Evolutionary conservation across 345 rosid species (phyloP), one percentile per base, ranked within the genome.

Genomic region (Anastatica hierochuntica): DNA sequence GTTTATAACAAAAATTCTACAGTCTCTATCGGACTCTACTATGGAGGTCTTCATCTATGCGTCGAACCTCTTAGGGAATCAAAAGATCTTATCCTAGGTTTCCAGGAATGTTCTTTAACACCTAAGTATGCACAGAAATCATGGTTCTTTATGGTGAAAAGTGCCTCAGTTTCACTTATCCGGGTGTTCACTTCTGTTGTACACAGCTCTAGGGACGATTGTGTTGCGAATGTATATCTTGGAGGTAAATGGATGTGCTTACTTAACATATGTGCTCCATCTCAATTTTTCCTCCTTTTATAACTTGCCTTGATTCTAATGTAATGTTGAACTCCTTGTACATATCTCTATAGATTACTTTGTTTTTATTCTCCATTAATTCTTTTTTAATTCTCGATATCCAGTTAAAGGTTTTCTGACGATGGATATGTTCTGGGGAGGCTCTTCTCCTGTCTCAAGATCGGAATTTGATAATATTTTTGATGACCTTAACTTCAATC

Each of bases 361-460:
- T 62, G 36, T 63, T 40, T 8, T 17, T 10, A 38, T 36, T 21
- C 29, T 18, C 27, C n/a, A n/a, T n/a, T n/a, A n/a, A 8, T 43
- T 41, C 18, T 17, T 43, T 23, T 35, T 16, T 30, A n/a, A n/a
- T 43, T 40, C 6, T 53, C 58, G 36, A 58, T 60, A n/a, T 73
- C 70, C 80, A 90, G 98, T 84, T 58, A 88, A 79, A 72, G 96
- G 96, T 35, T 71, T 90, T 76, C 77, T 79, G 79, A 75, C 66
- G 54, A 69, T 90, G 73, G 79, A 81, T 58, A 78, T 74, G 62
- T 75, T 79, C 53, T 54, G 73, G 50, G 94, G 79, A 36, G 75
- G 67, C 58, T 70, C 59, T 64, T 66, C 68, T 37, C 67, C 76
- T 35, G 47, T 84, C 37, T 59, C 87, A 14, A 76, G 69, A 66